Evolutionary conservation across 441 rosid genomes (phyloP).

Genomic region (Arabidopsis lyrata): DNA sequence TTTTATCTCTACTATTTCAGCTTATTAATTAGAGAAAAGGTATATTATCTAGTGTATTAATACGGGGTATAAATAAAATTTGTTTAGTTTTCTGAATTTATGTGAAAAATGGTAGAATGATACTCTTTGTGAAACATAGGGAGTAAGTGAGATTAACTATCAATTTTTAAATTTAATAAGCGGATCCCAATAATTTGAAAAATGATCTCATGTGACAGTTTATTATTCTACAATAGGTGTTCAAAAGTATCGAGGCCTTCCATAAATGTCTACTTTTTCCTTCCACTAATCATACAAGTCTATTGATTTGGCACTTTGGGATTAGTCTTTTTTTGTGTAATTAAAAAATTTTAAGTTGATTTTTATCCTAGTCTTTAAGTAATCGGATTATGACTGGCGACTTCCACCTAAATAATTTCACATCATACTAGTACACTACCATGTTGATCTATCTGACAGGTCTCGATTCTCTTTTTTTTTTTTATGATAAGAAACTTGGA

Average conservation of each 20-base stretch:
- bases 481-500: conserved; percentile 10
- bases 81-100: too few species aligned
- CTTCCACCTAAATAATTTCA: conserved; percentile 12
- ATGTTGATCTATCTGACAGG: not conserved
- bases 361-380: not conserved
- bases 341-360: not conserved
- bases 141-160: not conserved
- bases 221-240: not conserved
- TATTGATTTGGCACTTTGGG: conserved; percentile 11
- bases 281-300: conserved; percentile 9
- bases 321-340: not conserved
- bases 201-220: not conserved
- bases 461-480: not conserved
- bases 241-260: too few species aligned
- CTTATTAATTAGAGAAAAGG: too few species aligned
- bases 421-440: not conserved
- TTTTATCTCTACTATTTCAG: too few species aligned
- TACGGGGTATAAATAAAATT: too few species aligned
- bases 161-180: not conserved
- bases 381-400: not conserved
- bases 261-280: not conserved
- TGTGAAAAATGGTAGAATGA: too few species aligned
- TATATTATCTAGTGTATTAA: too few species aligned
- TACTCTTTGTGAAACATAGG: too few species aligned
- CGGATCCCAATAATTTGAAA: not conserved